A percentile compares a stretch with the other conserved stretches of the same genome.
Conservation (phyloP, 2,329 filamentous ascomycete species). For the Fusarium austroafricanum region DNA sequence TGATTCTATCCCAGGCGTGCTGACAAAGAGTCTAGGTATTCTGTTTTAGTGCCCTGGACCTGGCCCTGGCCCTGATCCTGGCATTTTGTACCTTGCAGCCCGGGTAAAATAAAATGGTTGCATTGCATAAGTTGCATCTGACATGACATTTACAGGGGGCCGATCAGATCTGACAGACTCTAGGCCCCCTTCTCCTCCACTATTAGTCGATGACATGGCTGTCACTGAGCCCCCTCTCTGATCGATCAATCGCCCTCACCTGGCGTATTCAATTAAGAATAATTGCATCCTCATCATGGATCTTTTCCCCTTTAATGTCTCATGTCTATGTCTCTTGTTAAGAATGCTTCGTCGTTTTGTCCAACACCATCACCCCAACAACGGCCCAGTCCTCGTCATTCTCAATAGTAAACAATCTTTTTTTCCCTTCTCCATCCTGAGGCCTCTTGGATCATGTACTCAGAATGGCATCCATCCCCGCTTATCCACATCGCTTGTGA, state of each 20-base stretch:
- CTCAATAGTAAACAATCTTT: constrained; percentile 15
- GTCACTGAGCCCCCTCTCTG: not conserved
- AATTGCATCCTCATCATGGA: constrained; percentile 6
- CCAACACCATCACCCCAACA: constrained; percentile 22
- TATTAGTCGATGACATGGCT: not conserved
- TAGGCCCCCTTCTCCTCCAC: not conserved
- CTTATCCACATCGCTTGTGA: constrained; percentile 4
- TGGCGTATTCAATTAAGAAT: constrained; percentile 16
- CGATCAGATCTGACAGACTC: constrained; percentile 24
- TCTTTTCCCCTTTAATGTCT: constrained; percentile 19
- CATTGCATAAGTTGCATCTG: constrained; percentile 26
- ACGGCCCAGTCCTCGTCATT: constrained; percentile 8
- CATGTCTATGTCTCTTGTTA: constrained; percentile 36
- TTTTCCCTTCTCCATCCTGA: not conserved
- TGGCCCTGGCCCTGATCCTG: constrained; percentile 2
- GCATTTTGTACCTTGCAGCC: constrained; percentile 32
- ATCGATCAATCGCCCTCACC: constrained; percentile 1
- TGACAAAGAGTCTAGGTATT: not conserved
- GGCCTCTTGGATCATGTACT: not conserved
- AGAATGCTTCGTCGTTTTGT: constrained; percentile 29
- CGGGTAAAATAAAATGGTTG: constrained; percentile 21
- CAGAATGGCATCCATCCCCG: not conserved
- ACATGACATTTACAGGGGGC: constrained; percentile 13
- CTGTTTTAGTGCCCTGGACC: not conserved
- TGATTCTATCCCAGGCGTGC: not conserved